A percentile compares a stretch with the other conserved stretches of the same genome.
Evolutionary conservation across 1,139 yeast species (phyloP).

Genomic region (Suhomyces bokatorum): DNA sequence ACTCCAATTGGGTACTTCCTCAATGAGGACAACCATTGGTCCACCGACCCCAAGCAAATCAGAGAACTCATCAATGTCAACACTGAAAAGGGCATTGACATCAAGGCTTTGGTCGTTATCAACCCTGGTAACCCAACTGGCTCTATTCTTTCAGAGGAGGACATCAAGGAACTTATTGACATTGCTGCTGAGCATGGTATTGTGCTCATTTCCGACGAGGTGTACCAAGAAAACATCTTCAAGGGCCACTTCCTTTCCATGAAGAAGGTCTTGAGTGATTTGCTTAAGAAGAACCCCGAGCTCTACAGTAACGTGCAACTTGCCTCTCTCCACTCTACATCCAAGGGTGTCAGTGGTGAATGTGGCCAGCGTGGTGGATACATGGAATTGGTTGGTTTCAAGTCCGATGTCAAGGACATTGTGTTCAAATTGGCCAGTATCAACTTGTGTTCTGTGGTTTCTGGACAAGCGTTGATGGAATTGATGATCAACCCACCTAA

Average conservation of each 20-base stretch:
- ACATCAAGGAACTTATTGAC: slow-evolving; percentile 68
- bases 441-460: slow-evolving; percentile 87
- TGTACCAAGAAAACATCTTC: slow-evolving; percentile 89
- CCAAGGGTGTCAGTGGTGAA: slow-evolving; percentile 96
- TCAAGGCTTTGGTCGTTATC: slow-evolving; percentile 85
- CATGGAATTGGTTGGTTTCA: slow-evolving; percentile 88
- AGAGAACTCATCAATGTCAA: slow-evolving; percentile 55
- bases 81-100: slow-evolving; percentile 53
- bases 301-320: slow-evolving; percentile 73
- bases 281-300: slow-evolving; percentile 55
- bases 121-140: slow-evolving; percentile 99
- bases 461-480: slow-evolving; percentile 91
- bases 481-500: slow-evolving; percentile 91
- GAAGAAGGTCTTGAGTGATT: slow-evolving; percentile 64
- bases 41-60: slow-evolving; percentile 71
- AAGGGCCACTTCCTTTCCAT: slow-evolving; percentile 64
- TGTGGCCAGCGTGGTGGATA: slow-evolving; percentile 99
- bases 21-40: slow-evolving; percentile 81
- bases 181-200: slow-evolving; percentile 84
- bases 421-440: slow-evolving; percentile 85
- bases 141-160: slow-evolving; percentile 62
- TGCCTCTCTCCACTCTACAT: slow-evolving; percentile 92
- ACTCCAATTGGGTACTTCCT: slow-evolving; percentile 85
- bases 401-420: slow-evolving; percentile 64
- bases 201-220: slow-evolving; percentile 96